Evolutionary conservation across 805 yeast species (phyloP).

Genomic region (Tetrapisispora arboricola): DNA sequence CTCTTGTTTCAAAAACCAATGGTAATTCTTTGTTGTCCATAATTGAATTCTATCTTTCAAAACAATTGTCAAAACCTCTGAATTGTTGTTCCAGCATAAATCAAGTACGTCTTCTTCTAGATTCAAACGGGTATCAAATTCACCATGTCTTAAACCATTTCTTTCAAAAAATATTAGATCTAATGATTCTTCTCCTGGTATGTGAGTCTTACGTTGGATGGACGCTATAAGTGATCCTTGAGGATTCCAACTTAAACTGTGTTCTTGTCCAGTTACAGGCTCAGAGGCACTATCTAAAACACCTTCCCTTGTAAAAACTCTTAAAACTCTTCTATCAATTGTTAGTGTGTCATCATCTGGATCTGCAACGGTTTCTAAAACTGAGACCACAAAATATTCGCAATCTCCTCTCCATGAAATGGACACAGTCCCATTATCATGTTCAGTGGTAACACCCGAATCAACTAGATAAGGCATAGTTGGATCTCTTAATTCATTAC

Average conservation of each 20-base stretch:
- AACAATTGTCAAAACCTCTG: slow-evolving; percentile 68
- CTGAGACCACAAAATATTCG: slow-evolving; percentile 62
- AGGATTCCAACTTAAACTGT: slow-evolving; percentile 75
- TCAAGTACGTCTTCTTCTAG: slow-evolving; percentile 39
- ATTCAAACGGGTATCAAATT: slow-evolving; percentile 58
- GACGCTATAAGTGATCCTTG: slow-evolving; percentile 82
- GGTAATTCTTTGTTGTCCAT: slow-evolving; percentile 89
- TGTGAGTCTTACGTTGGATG: slow-evolving; percentile 47
- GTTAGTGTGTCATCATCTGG: slow-evolving; percentile 27
- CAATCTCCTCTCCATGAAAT: slow-evolving; percentile 97
- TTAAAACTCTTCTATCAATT: slow-evolving; percentile 56
- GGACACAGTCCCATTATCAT: slow-evolving; percentile 39
- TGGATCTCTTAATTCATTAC: slow-evolving; percentile 71
- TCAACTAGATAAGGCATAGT: slow-evolving; percentile 71
- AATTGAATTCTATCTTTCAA: slow-evolving; percentile 57
- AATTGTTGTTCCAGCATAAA: slow-evolving; percentile 70
- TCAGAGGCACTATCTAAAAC: slow-evolving; percentile 73
- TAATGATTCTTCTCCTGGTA: slow-evolving; percentile 34
- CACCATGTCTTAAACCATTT: slow-evolving; percentile 88
- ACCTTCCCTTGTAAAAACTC: slow-evolving; percentile 78
- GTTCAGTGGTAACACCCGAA: slow-evolving; percentile 47
- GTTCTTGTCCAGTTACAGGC: slow-evolving; percentile 77
- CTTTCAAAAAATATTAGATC: slow-evolving; percentile 75
- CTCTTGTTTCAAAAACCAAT: slow-evolving; percentile 91
- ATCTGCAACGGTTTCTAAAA: slow-evolving; percentile 44